A percentile compares a stretch with the other conserved stretches of the same genome.
phyloP scores from a whole-genome alignment of 208 protist genomes.

The Naegleria fowleri region DNA sequence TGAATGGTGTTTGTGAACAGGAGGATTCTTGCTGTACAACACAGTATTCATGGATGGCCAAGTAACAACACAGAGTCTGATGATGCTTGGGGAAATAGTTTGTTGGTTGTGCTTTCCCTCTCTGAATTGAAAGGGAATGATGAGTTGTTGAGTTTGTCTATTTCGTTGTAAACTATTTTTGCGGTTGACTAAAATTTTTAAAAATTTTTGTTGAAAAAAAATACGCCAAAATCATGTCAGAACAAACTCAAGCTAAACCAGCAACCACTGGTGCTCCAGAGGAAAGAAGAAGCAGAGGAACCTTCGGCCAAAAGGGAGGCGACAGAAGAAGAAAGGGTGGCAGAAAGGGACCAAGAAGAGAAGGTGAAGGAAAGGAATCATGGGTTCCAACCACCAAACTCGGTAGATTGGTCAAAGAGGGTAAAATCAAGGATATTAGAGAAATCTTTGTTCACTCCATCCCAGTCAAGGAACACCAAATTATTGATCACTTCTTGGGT shows the following conservation, averaged over 20 bases:
- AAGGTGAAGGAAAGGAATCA: conserved; percentile 38
- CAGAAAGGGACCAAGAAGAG: not conserved
- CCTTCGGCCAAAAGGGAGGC: conserved; percentile 41
- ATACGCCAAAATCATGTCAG: not conserved
- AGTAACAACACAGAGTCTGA: no score
- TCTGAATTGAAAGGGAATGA: no score
- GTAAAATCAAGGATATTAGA: conserved; percentile 93
- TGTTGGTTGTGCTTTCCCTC: no score
- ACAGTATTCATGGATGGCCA: no score
- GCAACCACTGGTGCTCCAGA: not conserved
- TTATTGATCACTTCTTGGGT: conserved; percentile 94
- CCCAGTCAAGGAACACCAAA: conserved; percentile 99
- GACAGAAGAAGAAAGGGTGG: conserved; percentile 43
- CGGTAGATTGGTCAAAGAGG: conserved; percentile 90
- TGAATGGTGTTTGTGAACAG: no score
- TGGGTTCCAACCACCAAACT: conserved; percentile 99
- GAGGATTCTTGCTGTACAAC: no score
- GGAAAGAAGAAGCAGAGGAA: conserved; percentile 10
- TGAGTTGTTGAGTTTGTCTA: no score
- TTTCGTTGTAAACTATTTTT: no score
- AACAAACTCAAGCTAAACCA: not conserved
- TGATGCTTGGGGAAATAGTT: no score
- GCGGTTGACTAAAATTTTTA: no score
- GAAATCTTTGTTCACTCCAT: conserved; percentile 99
- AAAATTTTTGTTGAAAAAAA: not conserved